Percentiles rank a stretch among this genome's conserved stretches.
Evolutionary conservation across 176 grass and related monocot species (phyloP).

Genomic region (Sorghum bicolor): Sorghum_bicolor_NCBIv3 NC_012876.2:61855501-61856000

Average conservation of each 20-base stretch:
- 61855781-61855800: slow-evolving; percentile 23
- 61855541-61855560: slow-evolving; percentile 55
- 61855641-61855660: neutral
- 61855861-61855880: neutral
- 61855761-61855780: slow-evolving; percentile 15
- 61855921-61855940: neutral
- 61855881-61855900: slow-evolving; percentile 5
- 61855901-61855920: neutral
- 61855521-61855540: slow-evolving; percentile 47
- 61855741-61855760: slow-evolving; percentile 25
- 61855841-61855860: slow-evolving; percentile 3
- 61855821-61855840: slow-evolving; percentile 4
- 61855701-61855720: slow-evolving; percentile 22
- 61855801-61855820: neutral
- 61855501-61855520: slow-evolving; percentile 64
- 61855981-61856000: slow-evolving; percentile 9
- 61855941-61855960: neutral
- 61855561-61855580: slow-evolving; percentile 64
- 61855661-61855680: slow-evolving; percentile 28
- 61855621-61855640: slow-evolving; percentile 19
- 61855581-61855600: slow-evolving; percentile 66
- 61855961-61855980: neutral
- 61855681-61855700: slow-evolving; percentile 17
- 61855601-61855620: slow-evolving; percentile 16
- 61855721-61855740: slow-evolving; percentile 11